Percentiles rank a stretch among this genome's conserved stretches.
Conservation (phyloP, 1,284 basidiomycete species). For the Sanghuangporus sanghuang region DNA sequence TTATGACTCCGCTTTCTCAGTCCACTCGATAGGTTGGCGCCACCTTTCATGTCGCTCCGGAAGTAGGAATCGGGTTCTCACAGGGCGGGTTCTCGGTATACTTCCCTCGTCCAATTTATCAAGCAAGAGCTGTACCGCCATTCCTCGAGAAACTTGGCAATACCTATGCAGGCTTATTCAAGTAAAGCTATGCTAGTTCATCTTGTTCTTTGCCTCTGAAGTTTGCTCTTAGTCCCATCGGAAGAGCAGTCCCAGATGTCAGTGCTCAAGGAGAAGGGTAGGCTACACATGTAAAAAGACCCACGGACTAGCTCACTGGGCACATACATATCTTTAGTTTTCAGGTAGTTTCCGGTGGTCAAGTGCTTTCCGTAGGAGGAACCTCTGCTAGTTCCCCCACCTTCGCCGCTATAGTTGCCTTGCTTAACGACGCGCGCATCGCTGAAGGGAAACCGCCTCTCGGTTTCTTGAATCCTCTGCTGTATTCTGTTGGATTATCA, state of each 20-base stretch:
- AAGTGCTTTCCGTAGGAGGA: conserved; percentile 25
- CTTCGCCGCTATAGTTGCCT: conserved; percentile 30
- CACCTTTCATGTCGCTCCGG: conserved; percentile 24
- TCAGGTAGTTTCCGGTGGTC: conserved; percentile 22
- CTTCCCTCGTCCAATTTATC: conserved; percentile 38
- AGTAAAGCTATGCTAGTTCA: conserved; percentile 13
- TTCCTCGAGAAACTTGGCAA: conserved; percentile 30
- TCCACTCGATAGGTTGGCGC: conserved; percentile 24
- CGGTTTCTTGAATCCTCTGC: conserved; percentile 35
- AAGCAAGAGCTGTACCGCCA: conserved; percentile 30
- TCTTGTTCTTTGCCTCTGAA: background rate
- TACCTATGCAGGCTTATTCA: conserved; percentile 27
- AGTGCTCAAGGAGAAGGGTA: conserved; percentile 30
- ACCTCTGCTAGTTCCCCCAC: conserved; percentile 33
- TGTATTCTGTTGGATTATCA: conserved; percentile 27
- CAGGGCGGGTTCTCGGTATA: conserved; percentile 46
- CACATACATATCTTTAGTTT: conserved; percentile 11
- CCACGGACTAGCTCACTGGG: background rate
- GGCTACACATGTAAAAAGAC: background rate
- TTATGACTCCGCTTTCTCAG: background rate
- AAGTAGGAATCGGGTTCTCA: conserved; percentile 30
- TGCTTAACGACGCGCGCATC: conserved; percentile 33
- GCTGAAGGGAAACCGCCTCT: conserved; percentile 28
- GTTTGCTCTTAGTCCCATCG: conserved; percentile 20
- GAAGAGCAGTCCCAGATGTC: conserved; percentile 36